Evolutionary conservation across 192 early-diverging fungal genomes (phyloP).

Genomic region (Umbelopsis sp.): DNA sequence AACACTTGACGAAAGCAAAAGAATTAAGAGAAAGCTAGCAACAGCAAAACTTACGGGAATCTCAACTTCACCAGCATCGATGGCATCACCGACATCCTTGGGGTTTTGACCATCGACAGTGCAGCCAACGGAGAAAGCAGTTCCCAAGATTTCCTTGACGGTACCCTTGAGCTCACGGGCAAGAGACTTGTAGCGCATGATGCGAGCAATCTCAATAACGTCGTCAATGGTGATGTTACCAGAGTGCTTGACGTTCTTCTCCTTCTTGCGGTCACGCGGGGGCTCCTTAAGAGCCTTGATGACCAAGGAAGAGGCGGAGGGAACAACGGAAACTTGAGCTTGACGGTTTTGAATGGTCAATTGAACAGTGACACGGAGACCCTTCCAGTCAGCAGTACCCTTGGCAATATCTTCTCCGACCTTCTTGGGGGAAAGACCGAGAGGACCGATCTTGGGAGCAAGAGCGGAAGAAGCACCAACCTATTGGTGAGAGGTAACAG

Average conservation of each 20-base stretch:
- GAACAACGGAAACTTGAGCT: slow-evolving; percentile 94
- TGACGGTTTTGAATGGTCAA: slow-evolving; percentile 99
- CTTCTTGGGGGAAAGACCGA: slow-evolving; percentile 99
- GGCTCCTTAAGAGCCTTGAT: slow-evolving; percentile 98
- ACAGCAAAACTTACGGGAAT: slow-evolving; percentile 45
- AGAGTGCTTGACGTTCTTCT: slow-evolving; percentile 99
- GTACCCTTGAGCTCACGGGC: slow-evolving; percentile 94
- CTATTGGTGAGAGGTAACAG: slow-evolving; percentile 43
- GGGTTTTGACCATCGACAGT: slow-evolving; percentile 97
- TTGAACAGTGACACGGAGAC: slow-evolving; percentile 97
- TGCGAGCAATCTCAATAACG: slow-evolving; percentile 94
- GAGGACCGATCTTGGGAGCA: slow-evolving; percentile 99
- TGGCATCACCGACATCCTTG: slow-evolving; percentile 81
- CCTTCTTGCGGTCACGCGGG: slow-evolving; percentile 98
- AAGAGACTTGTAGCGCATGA: slow-evolving; percentile 93
- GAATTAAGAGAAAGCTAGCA: background rate
- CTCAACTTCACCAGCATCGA: slow-evolving; percentile 87
- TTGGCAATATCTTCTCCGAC: slow-evolving; percentile 99
- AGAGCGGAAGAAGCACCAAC: slow-evolving; percentile 96
- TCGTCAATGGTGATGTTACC: slow-evolving; percentile 96
- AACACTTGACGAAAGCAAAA: slow-evolving; percentile 25
- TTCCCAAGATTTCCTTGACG: slow-evolving; percentile 97
- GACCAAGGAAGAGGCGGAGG: slow-evolving; percentile 94
- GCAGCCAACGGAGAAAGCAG: slow-evolving; percentile 94
- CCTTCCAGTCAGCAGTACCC: slow-evolving; percentile 99